Evolutionary conservation across 805 yeast genomes (phyloP), one percentile per base, ranked within the genome.

Genomic region (Yarrowia sp.): DNA sequence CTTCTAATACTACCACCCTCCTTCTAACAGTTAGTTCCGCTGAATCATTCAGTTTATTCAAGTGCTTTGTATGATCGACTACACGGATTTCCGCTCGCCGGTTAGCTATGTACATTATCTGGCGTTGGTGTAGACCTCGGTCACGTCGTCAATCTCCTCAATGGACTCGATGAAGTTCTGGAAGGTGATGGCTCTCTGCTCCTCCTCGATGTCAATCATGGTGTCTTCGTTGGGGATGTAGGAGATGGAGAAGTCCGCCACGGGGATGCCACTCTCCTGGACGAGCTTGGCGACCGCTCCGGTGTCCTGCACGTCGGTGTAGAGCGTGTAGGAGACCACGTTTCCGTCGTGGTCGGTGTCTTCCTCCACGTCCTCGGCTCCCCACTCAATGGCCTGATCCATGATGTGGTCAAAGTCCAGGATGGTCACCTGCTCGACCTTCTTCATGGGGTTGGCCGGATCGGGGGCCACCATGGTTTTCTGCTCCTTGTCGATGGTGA

Each of bases 71-170:
- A 24, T 24, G 30, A 24, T 24, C 30, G 30, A 24, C 30, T 24
- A 2, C 30, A 7, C n/a, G n/a, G n/a, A n/a, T 1, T 1, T 24
- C 30, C 30, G 20, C 7, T 14, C 19, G 19, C 49, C 8, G 19
- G 43, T 52, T 52, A 58, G 50, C 64, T 58, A 58, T 58, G 39
- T 58, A 58, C 64, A 58, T 43, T 47, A 46, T 69, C 79, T 82
- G 71, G 85, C 80, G 75, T 92, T 94, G 38, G 91, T 84, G 78
- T 90, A 91, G 69, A 90, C 86, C 70, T 86, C 91, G 8, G 91
- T 86, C 20, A 94, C 90, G 72, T 95, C 98, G 61, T 89, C 92
- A n/a, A 92, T 79, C 40, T 87, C 91, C 66, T 91, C 96, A 55
- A 94, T 79, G 58, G 82, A 81, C 24, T 76, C 79, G 40, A 88